Percentiles rank a stretch among this genome's conserved stretches.
Conservation (phyloP, 345 rosid genomes). For the Kernera saxatilis region DNA sequence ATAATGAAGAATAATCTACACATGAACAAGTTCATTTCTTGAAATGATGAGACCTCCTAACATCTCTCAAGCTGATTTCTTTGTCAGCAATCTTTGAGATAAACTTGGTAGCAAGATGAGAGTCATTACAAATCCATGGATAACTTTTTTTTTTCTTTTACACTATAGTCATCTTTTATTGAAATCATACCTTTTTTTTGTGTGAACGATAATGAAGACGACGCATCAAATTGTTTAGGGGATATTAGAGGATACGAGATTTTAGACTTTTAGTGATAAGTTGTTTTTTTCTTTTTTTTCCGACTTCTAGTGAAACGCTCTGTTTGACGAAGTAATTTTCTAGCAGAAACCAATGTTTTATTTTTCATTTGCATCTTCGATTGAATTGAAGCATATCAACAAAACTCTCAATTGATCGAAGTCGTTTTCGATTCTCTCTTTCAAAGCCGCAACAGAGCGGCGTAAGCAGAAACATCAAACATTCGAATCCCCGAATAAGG, state of each 20-base stretch:
- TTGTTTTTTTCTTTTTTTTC: too few species aligned
- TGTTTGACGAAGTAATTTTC: too few species aligned
- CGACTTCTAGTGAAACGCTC: too few species aligned
- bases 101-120: slow-evolving; percentile 58
- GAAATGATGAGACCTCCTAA: slow-evolving; percentile 77
- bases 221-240: too few species aligned
- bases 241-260: too few species aligned
- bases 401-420: background rate
- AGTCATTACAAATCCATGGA: slow-evolving; percentile 82
- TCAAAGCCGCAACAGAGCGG: background rate
- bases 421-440: background rate
- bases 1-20: slow-evolving; percentile 69
- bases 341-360: background rate
- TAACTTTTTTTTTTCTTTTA: too few species aligned
- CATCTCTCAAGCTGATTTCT: slow-evolving; percentile 73
- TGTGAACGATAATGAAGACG: too few species aligned
- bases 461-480: background rate
- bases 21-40: slow-evolving; percentile 70
- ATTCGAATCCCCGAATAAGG: slow-evolving; percentile 9
- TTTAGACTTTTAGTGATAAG: too few species aligned
- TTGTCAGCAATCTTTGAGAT: slow-evolving; percentile 56
- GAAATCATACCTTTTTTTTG: too few species aligned
- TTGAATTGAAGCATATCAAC: background rate
- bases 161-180: too few species aligned
- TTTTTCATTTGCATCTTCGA: background rate